These are phyloP conservation scores for Daphne laureola DNA, from an alignment of 441 rosid species.

Conservation along the genomic window DNA sequence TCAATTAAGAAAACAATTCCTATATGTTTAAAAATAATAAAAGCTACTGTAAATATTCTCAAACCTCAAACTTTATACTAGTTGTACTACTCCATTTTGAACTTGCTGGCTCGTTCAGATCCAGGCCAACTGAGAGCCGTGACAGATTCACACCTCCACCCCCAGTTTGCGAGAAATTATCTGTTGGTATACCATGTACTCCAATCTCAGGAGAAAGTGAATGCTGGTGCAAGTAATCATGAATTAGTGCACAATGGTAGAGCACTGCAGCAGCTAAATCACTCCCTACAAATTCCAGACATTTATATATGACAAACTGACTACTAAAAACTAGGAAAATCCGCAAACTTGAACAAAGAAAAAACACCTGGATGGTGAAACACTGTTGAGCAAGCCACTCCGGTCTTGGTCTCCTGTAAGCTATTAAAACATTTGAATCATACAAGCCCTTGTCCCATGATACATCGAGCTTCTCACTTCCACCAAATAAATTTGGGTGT, in stretches of 20 bases:
- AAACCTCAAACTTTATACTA: slow-evolving; percentile 83
- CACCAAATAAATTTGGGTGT: slow-evolving; percentile 95
- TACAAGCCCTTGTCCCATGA: slow-evolving; percentile 88
- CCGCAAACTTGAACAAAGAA: background rate
- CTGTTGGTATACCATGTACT: slow-evolving; percentile 72
- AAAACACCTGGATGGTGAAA: slow-evolving; percentile 61
- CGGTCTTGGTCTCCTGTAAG: slow-evolving; percentile 89
- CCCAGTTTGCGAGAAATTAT: slow-evolving; percentile 82
- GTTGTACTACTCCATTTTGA: slow-evolving; percentile 87
- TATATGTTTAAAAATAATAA: slow-evolving; percentile 8
- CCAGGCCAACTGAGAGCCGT: slow-evolving; percentile 67
- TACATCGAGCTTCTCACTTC: slow-evolving; percentile 95
- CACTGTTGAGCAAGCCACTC: slow-evolving; percentile 91
- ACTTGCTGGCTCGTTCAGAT: slow-evolving; percentile 76
- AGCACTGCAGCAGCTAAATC: background rate
- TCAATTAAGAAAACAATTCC: slow-evolving; percentile 12
- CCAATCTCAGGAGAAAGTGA: slow-evolving; percentile 89
- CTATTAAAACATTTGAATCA: slow-evolving; percentile 75
- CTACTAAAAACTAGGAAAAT: too few species aligned
- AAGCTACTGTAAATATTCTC: slow-evolving; percentile 5
- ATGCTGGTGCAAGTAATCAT: slow-evolving; percentile 47
- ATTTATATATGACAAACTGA: too few species aligned
- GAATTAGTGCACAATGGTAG: slow-evolving; percentile 11
- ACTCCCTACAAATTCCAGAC: too few species aligned
- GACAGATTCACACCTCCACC: slow-evolving; percentile 90